Evolutionary conservation across 495 filamentous ascomycete genomes (phyloP).

Genomic region (Penicilliopsis zonata): DNA sequence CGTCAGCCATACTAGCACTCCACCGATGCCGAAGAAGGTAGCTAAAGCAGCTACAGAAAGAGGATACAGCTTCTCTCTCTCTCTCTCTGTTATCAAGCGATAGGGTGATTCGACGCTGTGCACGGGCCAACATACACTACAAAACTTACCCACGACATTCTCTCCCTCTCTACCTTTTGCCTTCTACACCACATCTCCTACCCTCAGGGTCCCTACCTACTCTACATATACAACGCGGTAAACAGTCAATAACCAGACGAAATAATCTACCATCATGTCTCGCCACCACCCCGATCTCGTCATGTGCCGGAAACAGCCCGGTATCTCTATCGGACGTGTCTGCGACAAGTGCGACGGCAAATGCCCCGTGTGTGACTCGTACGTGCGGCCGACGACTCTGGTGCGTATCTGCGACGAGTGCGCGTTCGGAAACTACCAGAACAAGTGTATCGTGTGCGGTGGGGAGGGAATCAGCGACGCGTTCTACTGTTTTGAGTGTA

Average conservation of each 20-base stretch:
- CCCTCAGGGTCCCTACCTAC: too few species aligned
- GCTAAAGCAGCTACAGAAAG: too few species aligned
- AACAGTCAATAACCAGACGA: conserved; percentile 3
- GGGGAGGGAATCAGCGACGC: conserved; percentile 97
- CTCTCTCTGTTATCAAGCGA: too few species aligned
- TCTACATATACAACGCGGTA: conserved; percentile 4
- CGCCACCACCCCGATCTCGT: conserved; percentile 64
- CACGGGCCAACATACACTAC: too few species aligned
- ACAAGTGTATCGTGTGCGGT: conserved; percentile 98
- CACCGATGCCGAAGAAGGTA: too few species aligned
- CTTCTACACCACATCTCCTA: too few species aligned
- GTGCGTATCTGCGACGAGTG: conserved; percentile 99
- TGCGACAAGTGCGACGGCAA: conserved; percentile 99
- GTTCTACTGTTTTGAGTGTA: conserved; percentile 99
- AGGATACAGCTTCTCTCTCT: too few species aligned
- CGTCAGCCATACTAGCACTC: conserved; percentile 17
- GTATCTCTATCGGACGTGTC: conserved; percentile 95
- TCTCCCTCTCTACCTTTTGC: too few species aligned
- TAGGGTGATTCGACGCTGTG: too few species aligned
- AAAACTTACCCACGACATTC: too few species aligned
- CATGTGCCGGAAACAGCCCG: conserved; percentile 98
- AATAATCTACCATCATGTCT: conserved; percentile 13
- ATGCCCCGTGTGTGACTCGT: conserved; percentile 97
- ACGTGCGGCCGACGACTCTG: conserved; percentile 94
- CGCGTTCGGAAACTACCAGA: conserved; percentile 98